phyloP scores from a whole-genome alignment of 2,329 filamentous ascomycete genomes.

The Trichoderma endophyticum region DNA sequence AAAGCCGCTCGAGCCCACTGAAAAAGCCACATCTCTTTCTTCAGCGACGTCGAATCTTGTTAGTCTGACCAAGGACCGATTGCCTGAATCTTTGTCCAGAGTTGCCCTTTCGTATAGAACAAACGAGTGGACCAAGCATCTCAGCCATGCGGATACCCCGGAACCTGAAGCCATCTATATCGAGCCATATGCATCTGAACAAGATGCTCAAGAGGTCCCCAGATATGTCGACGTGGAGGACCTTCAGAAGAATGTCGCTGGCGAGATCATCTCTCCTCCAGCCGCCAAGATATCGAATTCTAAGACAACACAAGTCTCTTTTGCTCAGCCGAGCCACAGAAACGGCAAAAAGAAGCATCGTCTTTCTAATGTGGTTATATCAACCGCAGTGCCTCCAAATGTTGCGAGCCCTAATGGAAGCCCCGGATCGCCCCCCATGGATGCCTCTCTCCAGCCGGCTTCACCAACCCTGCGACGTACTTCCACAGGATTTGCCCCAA shows the following conservation, averaged over 20 bases:
- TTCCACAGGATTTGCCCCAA: conserved; percentile 38
- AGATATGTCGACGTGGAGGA: conserved; percentile 63
- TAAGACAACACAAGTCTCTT: conserved; percentile 26
- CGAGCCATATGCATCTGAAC: conserved; percentile 32
- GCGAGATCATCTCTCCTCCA: conserved; percentile 41
- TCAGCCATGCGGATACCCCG: conserved; percentile 72
- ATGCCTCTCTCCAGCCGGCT: conserved; percentile 22
- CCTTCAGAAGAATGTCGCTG: conserved; percentile 61
- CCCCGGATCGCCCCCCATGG: conserved; percentile 23
- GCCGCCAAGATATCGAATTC: conserved; percentile 31
- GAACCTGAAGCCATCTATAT: conserved; percentile 59
- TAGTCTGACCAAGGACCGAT: conserved; percentile 56
- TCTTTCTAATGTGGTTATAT: not conserved
- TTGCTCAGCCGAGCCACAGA: conserved; percentile 17
- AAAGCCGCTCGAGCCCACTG: conserved; percentile 24
- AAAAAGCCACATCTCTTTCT: conserved; percentile 39
- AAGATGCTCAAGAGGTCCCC: conserved; percentile 44
- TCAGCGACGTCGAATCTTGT: conserved; percentile 43
- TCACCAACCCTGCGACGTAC: conserved; percentile 27
- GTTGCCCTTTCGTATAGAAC: conserved; percentile 82
- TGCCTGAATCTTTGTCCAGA: conserved; percentile 70
- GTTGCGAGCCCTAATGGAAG: conserved; percentile 21
- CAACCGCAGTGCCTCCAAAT: not conserved
- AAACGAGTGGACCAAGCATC: conserved; percentile 94
- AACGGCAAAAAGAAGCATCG: not conserved